Evolutionary conservation across 2,329 filamentous ascomycete genomes (phyloP).

Genomic region (Alternaria rosae): DNA sequence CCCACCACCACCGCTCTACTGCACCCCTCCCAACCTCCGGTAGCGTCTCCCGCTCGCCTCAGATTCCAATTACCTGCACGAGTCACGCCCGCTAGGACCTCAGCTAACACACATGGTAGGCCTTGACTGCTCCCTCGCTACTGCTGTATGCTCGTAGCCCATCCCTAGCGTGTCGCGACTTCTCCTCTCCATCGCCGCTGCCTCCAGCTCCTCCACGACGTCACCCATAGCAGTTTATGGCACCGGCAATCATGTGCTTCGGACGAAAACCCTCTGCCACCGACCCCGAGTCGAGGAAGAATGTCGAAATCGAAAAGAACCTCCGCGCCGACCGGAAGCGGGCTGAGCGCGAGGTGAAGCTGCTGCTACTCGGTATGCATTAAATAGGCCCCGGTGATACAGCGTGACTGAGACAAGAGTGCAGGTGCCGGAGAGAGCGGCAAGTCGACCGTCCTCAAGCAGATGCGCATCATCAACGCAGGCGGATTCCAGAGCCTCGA

Average conservation of each 20-base stretch:
- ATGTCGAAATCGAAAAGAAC: constrained; percentile 81
- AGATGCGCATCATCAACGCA: constrained; percentile 98
- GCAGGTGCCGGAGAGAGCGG: constrained; percentile 92
- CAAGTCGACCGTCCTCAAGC: constrained; percentile 96
- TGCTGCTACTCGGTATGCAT: constrained; percentile 83
- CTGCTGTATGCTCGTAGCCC: constrained; percentile 9
- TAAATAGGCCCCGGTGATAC: not conserved
- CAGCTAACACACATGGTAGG: not conserved
- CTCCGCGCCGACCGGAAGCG: constrained; percentile 88
- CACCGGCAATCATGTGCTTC: constrained; percentile 60
- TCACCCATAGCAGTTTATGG: constrained; percentile 33
- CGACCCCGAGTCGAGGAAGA: constrained; percentile 57
- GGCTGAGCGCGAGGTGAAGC: constrained; percentile 87
- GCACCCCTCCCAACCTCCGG: constrained; percentile 17
- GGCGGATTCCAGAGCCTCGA: constrained; percentile 90
- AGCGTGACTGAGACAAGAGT: constrained; percentile 33
- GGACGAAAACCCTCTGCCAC: constrained; percentile 58
- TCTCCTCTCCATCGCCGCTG: constrained; percentile 9
- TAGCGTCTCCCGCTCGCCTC: constrained; percentile 13
- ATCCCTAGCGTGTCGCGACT: constrained; percentile 11
- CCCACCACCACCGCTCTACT: not conserved
- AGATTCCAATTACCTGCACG: constrained; percentile 1
- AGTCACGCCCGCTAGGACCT: constrained; percentile 2
- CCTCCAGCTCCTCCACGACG: constrained; percentile 1
- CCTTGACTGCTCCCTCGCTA: constrained; percentile 5